Conservation (phyloP, 306 rosid species). For the Fagus sylvatica region DNA sequence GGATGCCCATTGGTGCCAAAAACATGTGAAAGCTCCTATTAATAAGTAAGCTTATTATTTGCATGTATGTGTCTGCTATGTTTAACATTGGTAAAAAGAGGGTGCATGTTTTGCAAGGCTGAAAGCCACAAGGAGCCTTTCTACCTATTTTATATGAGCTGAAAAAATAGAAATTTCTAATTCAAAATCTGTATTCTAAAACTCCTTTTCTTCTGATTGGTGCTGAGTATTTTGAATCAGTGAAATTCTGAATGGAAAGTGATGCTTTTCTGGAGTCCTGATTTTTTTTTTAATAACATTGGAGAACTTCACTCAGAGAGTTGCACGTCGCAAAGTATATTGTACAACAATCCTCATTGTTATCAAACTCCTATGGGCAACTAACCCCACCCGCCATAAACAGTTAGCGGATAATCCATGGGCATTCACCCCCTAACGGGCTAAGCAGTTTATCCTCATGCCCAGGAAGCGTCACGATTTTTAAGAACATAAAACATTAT, state of each 20-base stretch:
- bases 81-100: slow-evolving; percentile 20
- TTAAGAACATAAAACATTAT: not conserved
- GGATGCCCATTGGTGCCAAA: slow-evolving; percentile 54
- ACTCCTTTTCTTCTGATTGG: too few relatives aligned
- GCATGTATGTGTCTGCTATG: slow-evolving; percentile 36
- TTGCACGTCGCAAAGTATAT: too few relatives aligned
- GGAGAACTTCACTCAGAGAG: too few relatives aligned
- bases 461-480: not conserved
- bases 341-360: too few relatives aligned
- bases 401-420: too few relatives aligned
- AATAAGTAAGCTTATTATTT: slow-evolving; percentile 57
- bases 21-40: slow-evolving; percentile 64
- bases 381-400: too few relatives aligned
- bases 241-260: not conserved
- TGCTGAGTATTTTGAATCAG: too few relatives aligned
- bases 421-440: too few relatives aligned
- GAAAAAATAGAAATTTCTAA: not conserved
- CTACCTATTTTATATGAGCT: slow-evolving; percentile 1
- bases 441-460: too few relatives aligned
- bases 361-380: too few relatives aligned
- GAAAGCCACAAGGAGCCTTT: slow-evolving; percentile 1
- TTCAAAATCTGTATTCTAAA: not conserved
- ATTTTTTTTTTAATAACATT: not conserved
- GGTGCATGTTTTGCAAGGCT: slow-evolving; percentile 6
- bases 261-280: slow-evolving; percentile 1